Conservation (phyloP, 306 rosid genomes). For the Quercus mongolica region DNA sequence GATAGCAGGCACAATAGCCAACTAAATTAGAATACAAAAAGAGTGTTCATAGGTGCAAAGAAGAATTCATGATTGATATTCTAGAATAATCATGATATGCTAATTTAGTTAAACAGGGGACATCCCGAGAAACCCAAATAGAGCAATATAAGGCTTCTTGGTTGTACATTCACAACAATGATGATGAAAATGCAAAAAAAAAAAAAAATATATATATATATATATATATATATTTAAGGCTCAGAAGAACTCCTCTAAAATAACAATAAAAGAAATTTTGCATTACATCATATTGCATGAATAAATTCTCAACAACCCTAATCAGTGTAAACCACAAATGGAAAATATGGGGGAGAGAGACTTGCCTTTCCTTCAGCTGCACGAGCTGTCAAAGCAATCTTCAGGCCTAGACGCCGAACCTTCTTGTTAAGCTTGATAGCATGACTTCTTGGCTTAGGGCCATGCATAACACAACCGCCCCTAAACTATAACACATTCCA, state of each 20-base stretch:
- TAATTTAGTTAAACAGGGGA: not conserved
- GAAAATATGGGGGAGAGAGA: not conserved
- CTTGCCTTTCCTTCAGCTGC: constrained; percentile 99
- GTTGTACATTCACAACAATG: not conserved
- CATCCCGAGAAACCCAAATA: not conserved
- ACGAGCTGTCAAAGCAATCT: constrained; percentile 83
- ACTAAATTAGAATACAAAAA: not conserved
- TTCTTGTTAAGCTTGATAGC: constrained; percentile 89
- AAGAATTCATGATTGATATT: not conserved
- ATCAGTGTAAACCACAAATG: not conserved
- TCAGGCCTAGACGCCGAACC: constrained; percentile 84
- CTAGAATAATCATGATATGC: not conserved
- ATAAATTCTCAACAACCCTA: not conserved
- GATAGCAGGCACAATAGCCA: not conserved
- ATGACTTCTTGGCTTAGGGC: constrained; percentile 96
- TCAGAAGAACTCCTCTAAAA: not conserved
- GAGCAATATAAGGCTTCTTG: not conserved
- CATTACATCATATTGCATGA: not conserved
- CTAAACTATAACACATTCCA: constrained; percentile 57
- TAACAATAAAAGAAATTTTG: not conserved
- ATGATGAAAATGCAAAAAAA: not conserved
- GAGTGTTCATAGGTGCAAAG: not conserved
- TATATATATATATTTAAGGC: too few species aligned
- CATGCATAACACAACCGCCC: constrained; percentile 87
- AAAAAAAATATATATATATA: too few species aligned